Percentiles rank a stretch among this genome's conserved stretches.
These are phyloP conservation scores for Angophora floribunda DNA, from an alignment of 345 rosid species.

Conservation along the genomic window DNA sequence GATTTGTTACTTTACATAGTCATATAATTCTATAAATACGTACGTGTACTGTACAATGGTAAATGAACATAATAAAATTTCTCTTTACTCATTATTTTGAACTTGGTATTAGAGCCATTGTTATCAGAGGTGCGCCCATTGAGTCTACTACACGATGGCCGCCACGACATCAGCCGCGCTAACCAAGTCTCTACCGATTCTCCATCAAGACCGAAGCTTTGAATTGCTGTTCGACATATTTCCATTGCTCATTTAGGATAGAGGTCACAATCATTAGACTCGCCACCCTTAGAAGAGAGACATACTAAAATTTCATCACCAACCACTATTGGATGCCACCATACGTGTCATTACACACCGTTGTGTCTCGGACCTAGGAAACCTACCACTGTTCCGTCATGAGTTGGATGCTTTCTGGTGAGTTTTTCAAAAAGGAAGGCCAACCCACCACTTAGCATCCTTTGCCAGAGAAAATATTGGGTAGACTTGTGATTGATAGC, in stretches of 20 bases:
- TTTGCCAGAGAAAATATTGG: no score
- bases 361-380: not conserved
- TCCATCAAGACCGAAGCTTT: not conserved
- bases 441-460: not conserved
- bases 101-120: no score
- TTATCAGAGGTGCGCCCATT: not conserved
- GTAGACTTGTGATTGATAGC: no score
- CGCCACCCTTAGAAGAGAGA: not conserved
- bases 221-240: accelerated
- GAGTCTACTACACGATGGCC: not conserved
- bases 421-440: not conserved
- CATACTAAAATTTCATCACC: not conserved
- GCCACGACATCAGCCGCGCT: not conserved
- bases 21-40: not conserved
- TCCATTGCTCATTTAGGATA: not conserved
- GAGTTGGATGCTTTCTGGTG: not conserved
- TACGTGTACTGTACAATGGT: accelerated
- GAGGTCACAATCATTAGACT: not conserved
- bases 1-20: no score
- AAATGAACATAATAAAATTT: no score
- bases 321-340: not conserved
- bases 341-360: not conserved
- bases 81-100: not conserved
- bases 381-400: not conserved
- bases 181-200: not conserved